Evolutionary conservation across 768 basidiomycete species (phyloP).

Genomic region (Cyclocybe aegerita): DNA sequence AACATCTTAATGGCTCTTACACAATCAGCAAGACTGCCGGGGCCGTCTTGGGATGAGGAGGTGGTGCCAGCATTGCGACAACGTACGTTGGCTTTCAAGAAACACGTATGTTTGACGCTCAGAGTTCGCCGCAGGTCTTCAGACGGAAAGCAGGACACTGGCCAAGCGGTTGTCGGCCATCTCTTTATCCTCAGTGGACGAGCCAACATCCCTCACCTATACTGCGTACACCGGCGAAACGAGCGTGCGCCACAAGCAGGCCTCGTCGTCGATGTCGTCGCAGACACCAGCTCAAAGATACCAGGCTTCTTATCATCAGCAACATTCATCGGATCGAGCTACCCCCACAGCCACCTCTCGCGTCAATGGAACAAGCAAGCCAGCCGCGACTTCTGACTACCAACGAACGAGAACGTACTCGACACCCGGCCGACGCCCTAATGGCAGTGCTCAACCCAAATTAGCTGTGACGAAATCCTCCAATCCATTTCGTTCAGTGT

Average conservation of each 20-base stretch:
- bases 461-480: conserved; percentile 26
- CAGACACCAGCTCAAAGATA: conserved; percentile 4
- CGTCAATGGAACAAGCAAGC: conserved; percentile 28
- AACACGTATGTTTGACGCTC: neutral
- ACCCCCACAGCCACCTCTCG: conserved; percentile 21
- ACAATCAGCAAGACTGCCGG: conserved; percentile 39
- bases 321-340: conserved; percentile 17
- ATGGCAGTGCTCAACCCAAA: conserved; percentile 28
- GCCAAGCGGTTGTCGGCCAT: conserved; percentile 75
- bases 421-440: conserved; percentile 39
- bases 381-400: conserved; percentile 27
- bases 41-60: conserved; percentile 76
- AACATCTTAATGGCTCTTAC: conserved; percentile 37
- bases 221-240: neutral
- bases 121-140: conserved; percentile 53
- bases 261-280: conserved; percentile 6
- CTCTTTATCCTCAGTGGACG: conserved; percentile 60
- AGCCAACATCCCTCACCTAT: conserved; percentile 32
- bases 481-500: conserved; percentile 39
- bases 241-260: conserved; percentile 30
- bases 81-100: conserved; percentile 45
- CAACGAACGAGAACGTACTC: conserved; percentile 67
- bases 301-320: conserved; percentile 14
- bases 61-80: conserved; percentile 82
- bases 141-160: conserved; percentile 77